Evolutionary conservation across 2,329 filamentous ascomycete species (phyloP).

Genomic region (Apiospora aurea): DNA sequence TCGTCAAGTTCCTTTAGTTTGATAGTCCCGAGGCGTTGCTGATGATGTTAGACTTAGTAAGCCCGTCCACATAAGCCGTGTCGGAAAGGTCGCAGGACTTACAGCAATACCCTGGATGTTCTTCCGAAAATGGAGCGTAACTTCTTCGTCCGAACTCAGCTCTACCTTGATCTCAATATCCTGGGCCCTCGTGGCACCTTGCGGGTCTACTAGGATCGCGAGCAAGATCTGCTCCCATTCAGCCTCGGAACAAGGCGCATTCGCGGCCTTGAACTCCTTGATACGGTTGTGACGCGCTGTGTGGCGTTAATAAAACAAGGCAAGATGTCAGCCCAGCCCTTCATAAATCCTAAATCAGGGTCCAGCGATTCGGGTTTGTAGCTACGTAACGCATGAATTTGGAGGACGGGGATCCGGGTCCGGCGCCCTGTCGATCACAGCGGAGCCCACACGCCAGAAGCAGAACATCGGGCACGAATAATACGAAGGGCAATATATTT

Average conservation of each 20-base stretch:
- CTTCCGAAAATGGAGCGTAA: slow-evolving; percentile 71
- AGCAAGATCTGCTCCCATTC: slow-evolving; percentile 72
- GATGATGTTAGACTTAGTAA: slow-evolving; percentile 20
- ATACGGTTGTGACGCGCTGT: slow-evolving; percentile 65
- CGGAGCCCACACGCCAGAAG: slow-evolving; percentile 1
- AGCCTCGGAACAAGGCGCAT: slow-evolving; percentile 61
- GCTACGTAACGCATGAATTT: slow-evolving; percentile 22
- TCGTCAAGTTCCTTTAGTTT: slow-evolving; percentile 61
- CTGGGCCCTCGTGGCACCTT: slow-evolving; percentile 46
- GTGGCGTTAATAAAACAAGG: slow-evolving; percentile 24
- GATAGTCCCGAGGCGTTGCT: slow-evolving; percentile 76
- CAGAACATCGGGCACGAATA: background rate
- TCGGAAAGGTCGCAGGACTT: slow-evolving; percentile 39
- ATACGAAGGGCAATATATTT: slow-evolving; percentile 14
- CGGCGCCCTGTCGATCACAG: slow-evolving; percentile 8
- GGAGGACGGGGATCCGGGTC: slow-evolving; percentile 5
- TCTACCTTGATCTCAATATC: slow-evolving; percentile 68
- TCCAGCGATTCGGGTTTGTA: slow-evolving; percentile 7
- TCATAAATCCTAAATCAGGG: slow-evolving; percentile 4
- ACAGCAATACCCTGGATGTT: slow-evolving; percentile 74
- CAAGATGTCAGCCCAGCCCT: background rate
- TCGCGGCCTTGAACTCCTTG: slow-evolving; percentile 59
- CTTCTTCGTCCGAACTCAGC: slow-evolving; percentile 56
- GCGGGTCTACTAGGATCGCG: slow-evolving; percentile 56
- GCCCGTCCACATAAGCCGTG: background rate